These are phyloP conservation scores for Trametes elegans DNA, from an alignment of 768 basidiomycete species.

Conservation along the genomic window DNA sequence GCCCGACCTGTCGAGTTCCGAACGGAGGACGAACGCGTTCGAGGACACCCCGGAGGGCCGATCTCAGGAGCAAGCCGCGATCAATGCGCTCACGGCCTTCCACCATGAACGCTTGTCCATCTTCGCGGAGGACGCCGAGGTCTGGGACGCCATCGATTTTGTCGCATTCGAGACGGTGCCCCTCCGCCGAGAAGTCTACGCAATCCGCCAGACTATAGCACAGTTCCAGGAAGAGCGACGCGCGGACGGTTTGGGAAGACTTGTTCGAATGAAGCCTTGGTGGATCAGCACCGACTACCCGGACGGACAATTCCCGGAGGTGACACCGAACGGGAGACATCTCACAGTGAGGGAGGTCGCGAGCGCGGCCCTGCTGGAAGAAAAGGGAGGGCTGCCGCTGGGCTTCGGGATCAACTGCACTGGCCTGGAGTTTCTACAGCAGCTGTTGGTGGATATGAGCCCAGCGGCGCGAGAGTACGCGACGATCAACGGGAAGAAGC, in stretches of 20 bases:
- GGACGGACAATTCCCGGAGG: constrained; percentile 45
- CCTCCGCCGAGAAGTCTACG: constrained; percentile 58
- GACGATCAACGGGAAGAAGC: constrained; percentile 24
- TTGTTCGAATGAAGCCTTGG: constrained; percentile 53
- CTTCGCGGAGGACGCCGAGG: constrained; percentile 45
- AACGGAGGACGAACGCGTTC: constrained; percentile 40
- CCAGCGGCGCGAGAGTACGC: constrained; percentile 6
- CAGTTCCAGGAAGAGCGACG: constrained; percentile 27
- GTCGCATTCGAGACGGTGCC: constrained; percentile 82
- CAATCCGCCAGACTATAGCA: constrained; percentile 61
- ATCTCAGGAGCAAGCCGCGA: constrained; percentile 37
- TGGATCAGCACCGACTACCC: constrained; percentile 74
- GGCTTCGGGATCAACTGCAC: constrained; percentile 81
- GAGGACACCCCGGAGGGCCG: constrained; percentile 24
- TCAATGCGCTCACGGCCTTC: constrained; percentile 55
- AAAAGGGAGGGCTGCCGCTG: constrained; percentile 33
- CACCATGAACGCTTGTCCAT: constrained; percentile 60
- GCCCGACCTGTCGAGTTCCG: constrained; percentile 42
- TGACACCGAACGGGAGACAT: constrained; percentile 26
- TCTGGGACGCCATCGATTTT: constrained; percentile 58
- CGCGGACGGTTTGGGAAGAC: not conserved
- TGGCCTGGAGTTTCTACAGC: constrained; percentile 29
- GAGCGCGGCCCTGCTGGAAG: constrained; percentile 35
- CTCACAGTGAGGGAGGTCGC: constrained; percentile 43
- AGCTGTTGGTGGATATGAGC: constrained; percentile 2